Evolutionary conservation across 2,329 filamentous ascomycete species (phyloP), one percentile per base, ranked within the genome.

Genomic region (Colletotrichum trifolii): DNA sequence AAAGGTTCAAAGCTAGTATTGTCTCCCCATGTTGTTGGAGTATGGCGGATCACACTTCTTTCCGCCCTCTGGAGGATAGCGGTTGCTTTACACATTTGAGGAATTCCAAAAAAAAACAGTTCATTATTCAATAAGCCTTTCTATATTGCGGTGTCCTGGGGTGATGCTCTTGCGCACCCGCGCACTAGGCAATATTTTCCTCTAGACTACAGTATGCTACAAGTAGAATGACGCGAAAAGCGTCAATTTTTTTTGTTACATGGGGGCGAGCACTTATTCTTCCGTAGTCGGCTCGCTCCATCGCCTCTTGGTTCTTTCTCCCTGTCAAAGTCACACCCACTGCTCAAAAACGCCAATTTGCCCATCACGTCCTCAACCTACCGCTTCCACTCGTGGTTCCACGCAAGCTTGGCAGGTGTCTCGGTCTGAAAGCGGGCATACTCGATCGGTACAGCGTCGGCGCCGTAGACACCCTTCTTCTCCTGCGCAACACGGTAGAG

Each of bases 381-480:
- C 78, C 90, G 87, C 82, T 89, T 97, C 96, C 96, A 99, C 11
- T 83, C 90, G 79, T 97, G 89, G 81, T 98, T 96, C 94, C 95
- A 99, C n/a, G 93, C 88, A 70, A 90, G 87, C 73, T 84, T 85
- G 1, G 84, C 82, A 7, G 95, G 95, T 54, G 87, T 93, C 75
- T 98, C 95, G 38, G 92, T 95, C 85, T 97, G 91, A 68, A 87
- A 83, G 69, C 92, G 83, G 35, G 91, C 91, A 83, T 97, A 97
- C 84, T 99, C 96, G 73, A 98, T 94, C 12, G 96, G 96, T 62
- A 97, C 85, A 64, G 89, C 88, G 55, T 89, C 84, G 53, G 85
- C 82, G 42, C 85, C 83, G 82, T 91, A 97, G 15, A 97, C 83
- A 7, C 92, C 92, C 79, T 91, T 91, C 88, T 97, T 98, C 79